Evolutionary conservation across 1,139 yeast species (phyloP).

Genomic region (Pichiaceae sp.): DNA sequence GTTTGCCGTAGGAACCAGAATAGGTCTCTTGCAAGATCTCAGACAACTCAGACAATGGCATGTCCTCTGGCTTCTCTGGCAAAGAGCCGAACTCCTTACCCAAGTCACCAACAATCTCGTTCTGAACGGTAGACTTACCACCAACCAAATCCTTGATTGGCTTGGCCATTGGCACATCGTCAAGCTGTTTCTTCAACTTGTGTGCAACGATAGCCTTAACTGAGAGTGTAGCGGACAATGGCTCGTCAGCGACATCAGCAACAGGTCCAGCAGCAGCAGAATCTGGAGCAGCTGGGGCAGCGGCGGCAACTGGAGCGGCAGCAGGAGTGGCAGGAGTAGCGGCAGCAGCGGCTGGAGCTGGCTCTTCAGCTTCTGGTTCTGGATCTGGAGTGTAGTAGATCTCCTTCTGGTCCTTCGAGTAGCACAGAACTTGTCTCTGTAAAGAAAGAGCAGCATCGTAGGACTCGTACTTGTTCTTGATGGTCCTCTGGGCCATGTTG

Average conservation of each 20-base stretch:
- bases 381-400: slow-evolving; percentile 94
- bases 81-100: slow-evolving; percentile 97
- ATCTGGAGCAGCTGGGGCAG: slow-evolving; percentile 54
- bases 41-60: slow-evolving; percentile 91
- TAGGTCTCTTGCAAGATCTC: slow-evolving; percentile 90
- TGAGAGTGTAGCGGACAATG: slow-evolving; percentile 75
- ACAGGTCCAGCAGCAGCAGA: slow-evolving; percentile 66
- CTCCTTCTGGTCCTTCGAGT: slow-evolving; percentile 91
- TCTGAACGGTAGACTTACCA: slow-evolving; percentile 97
- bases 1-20: slow-evolving; percentile 85
- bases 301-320: slow-evolving; percentile 42
- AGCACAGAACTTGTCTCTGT: slow-evolving; percentile 94
- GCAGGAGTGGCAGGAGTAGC: slow-evolving; percentile 38
- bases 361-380: slow-evolving; percentile 38
- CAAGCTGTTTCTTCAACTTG: slow-evolving; percentile 85
- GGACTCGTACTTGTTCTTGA: slow-evolving; percentile 92
- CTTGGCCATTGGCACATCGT: slow-evolving; percentile 78
- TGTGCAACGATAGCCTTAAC: slow-evolving; percentile 91
- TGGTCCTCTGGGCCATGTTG: slow-evolving; percentile 96
- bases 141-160: slow-evolving; percentile 96
- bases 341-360: slow-evolving; percentile 29
- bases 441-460: slow-evolving; percentile 95
- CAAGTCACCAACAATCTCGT: slow-evolving; percentile 94
- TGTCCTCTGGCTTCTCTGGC: slow-evolving; percentile 98
- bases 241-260: slow-evolving; percentile 79